Base-by-base conservation (phyloP, 179 eudicot species). In the Nepenthes alata region DNA sequence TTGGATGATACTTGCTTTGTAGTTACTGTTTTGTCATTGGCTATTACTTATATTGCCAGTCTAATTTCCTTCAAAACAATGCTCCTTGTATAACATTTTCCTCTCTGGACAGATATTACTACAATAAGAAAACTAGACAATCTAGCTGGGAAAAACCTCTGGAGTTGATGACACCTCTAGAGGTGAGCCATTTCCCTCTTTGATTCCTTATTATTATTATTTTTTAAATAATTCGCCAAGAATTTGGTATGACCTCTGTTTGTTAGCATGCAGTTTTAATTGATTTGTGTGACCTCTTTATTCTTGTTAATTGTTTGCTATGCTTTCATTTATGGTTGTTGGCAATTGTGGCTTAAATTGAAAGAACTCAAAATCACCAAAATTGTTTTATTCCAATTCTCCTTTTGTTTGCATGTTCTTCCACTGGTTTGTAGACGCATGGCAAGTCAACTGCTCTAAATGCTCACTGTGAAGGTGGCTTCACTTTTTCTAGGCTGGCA, bases 91-190 rank as follows among this genome's bases (percentile, higher is more conserved):
- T 13, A 13, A 10, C 53, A 50, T 50, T 11, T 52, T 2, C 16
- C 6, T 58, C 8, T 53, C 38, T 70, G 52, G 61, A 53, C 86
- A 91, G 98, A 53, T 91, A 91, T 70, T 91, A 86, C 67, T 91
- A 86, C 80, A 89, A 91, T 81, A 89, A 89, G 79, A 75, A 70
- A 65, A 91, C 98, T 59, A 86, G 81, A 72, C 95, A 91, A 74
- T 91, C 98, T 53, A 82, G 91, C 65, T 91, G 98, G 98, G 98
- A 91, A 80, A 91, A 91, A 77, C 98, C 98, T 68, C 59, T 74
- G 70, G 98, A 91, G 72, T 75, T 91, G 74, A 89, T 91, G 98
- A 86, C 96, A 13, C 96, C 98, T 39, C 41, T 80, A 61, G 98
- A 91, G 98, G 98, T 89, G 89, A 83, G 86, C 64, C 65, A 51